Evolutionary conservation across 805 yeast species (phyloP).

Genomic region (Candida oleophila): DNA sequence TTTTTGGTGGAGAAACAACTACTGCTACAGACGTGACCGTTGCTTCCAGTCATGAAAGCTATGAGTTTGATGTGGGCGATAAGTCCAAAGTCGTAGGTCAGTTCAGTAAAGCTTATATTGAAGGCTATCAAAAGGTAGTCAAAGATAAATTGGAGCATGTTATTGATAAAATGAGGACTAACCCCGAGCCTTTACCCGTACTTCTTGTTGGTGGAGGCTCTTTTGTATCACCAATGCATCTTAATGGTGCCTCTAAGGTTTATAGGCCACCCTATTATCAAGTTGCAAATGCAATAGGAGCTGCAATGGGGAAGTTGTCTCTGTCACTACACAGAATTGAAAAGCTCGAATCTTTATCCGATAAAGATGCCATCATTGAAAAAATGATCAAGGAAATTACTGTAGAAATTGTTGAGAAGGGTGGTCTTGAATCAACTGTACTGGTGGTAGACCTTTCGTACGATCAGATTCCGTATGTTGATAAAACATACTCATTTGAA

Average conservation of each 20-base stretch:
- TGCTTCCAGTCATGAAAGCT: slow-evolving; percentile 13
- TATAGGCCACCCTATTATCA: slow-evolving; percentile 40
- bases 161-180: slow-evolving; percentile 46
- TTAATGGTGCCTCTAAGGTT: slow-evolving; percentile 43
- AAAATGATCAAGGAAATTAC: slow-evolving; percentile 17
- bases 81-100: slow-evolving; percentile 15
- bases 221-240: slow-evolving; percentile 36
- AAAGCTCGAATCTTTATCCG: slow-evolving; percentile 4
- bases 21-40: slow-evolving; percentile 42
- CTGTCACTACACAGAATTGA: slow-evolving; percentile 22
- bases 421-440: slow-evolving; percentile 23
- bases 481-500: slow-evolving; percentile 30
- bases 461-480: slow-evolving; percentile 33
- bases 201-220: slow-evolving; percentile 52
- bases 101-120: slow-evolving; percentile 8
- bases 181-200: slow-evolving; percentile 43
- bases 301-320: slow-evolving; percentile 47
- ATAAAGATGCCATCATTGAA: slow-evolving; percentile 12
- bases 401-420: slow-evolving; percentile 18
- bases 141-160: slow-evolving; percentile 34
- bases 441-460: slow-evolving; percentile 20
- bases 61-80: slow-evolving; percentile 22
- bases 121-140: slow-evolving; percentile 12
- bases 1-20: slow-evolving; percentile 42
- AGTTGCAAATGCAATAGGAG: slow-evolving; percentile 53